Evolutionary conservation across 2,329 filamentous ascomycete species (phyloP).

Genomic region (Venturiaceae sp.): DNA sequence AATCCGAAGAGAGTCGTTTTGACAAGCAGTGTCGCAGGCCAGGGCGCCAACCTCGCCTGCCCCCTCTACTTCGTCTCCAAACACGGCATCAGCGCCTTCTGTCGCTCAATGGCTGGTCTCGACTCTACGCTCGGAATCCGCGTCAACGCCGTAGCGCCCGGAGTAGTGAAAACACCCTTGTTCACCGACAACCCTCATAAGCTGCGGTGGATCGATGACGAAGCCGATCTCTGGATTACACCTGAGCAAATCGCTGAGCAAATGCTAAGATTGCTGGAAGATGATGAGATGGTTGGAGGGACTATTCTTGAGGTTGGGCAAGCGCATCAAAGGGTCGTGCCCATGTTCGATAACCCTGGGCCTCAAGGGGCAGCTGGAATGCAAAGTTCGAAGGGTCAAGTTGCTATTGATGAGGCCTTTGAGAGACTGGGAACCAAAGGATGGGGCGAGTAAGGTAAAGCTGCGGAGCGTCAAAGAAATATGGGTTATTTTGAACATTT

Average conservation of each 20-base stretch:
- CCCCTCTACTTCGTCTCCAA: conserved; percentile 38
- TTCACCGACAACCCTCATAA: conserved; percentile 56
- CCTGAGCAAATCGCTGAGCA: conserved; percentile 50
- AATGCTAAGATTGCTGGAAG: conserved; percentile 47
- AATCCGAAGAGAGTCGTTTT: conserved; percentile 38
- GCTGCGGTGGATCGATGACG: conserved; percentile 37
- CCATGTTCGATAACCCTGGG: conserved; percentile 43
- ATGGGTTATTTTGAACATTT: no score
- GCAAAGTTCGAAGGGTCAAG: conserved; percentile 31
- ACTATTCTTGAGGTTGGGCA: conserved; percentile 48
- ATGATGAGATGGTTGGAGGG: conserved; percentile 38
- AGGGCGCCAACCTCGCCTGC: conserved; percentile 24
- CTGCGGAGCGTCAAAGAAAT: no score
- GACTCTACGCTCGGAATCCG: conserved; percentile 41
- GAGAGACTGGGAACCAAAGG: conserved; percentile 34
- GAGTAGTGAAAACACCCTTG: conserved; percentile 50
- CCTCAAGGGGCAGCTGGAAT: conserved; percentile 35
- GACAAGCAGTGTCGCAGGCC: conserved; percentile 34
- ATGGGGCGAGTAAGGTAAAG: conserved; percentile 33
- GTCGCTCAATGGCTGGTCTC: conserved; percentile 40
- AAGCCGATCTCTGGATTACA: conserved; percentile 46
- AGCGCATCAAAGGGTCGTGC: conserved; percentile 39
- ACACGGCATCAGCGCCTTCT: conserved; percentile 35
- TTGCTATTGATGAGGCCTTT: conserved; percentile 40
- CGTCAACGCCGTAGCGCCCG: conserved; percentile 51